Conservation (phyloP, 345 rosid genomes). For the Mercurialis annua region DNA sequence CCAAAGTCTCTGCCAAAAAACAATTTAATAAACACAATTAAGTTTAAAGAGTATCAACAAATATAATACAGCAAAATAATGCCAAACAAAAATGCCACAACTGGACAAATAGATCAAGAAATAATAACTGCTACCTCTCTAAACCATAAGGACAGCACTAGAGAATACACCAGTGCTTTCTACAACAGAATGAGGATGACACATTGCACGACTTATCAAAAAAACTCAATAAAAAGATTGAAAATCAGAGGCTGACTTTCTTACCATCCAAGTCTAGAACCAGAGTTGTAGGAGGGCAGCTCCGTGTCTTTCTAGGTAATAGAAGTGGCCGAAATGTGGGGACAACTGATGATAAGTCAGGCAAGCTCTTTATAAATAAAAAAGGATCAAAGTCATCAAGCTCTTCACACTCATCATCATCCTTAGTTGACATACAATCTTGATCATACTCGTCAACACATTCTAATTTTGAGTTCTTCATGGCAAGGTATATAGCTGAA, state of each 20-base stretch:
- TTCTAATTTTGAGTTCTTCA: constrained; percentile 94
- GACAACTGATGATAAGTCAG: constrained; percentile 76
- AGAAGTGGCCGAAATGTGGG: constrained; percentile 81
- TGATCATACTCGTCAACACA: constrained; percentile 83
- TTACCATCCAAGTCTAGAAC: constrained; percentile 97
- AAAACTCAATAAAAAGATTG: neutral
- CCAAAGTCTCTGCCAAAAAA: constrained; percentile 76
- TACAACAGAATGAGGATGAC: neutral
- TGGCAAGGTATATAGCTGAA: constrained; percentile 91
- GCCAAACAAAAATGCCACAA: neutral
- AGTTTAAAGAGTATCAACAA: neutral
- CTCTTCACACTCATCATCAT: constrained; percentile 73
- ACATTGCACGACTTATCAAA: constrained; percentile 6
- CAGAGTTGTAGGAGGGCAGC: constrained; percentile 91
- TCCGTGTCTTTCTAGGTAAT: constrained; percentile 93
- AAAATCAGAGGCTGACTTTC: neutral
- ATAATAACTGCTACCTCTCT: neutral
- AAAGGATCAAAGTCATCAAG: constrained; percentile 92
- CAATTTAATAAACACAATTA: constrained; percentile 10
- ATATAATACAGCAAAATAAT: neutral
- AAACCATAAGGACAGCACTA: constrained; percentile 1
- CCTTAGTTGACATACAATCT: constrained; percentile 68
- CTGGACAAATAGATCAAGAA: neutral
- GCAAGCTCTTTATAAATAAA: constrained; percentile 88
- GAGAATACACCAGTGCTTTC: neutral